phyloP scores from a whole-genome alignment of 2,329 filamentous ascomycete species.

The Trichoderma simmonsii region DNA sequence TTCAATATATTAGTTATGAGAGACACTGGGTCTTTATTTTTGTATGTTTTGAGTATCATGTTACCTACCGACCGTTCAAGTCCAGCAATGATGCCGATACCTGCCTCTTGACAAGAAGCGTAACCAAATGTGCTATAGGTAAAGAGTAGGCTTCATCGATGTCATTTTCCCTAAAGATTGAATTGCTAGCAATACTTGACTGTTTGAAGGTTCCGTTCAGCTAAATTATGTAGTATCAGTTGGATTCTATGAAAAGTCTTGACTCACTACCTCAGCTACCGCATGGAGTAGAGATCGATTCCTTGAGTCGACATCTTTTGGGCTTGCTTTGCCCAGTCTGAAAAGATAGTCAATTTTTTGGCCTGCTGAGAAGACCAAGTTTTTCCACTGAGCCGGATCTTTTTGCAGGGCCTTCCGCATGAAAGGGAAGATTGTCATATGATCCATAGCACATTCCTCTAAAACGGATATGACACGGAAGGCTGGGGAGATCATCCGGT shows the following conservation, averaged over 20 bases:
- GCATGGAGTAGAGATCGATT: neutral
- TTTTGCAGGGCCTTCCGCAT: too few species aligned
- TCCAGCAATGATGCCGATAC: neutral
- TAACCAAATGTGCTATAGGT: neutral
- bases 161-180: too few species aligned
- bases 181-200: too few species aligned
- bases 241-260: fast-evolving
- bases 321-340: neutral
- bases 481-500: neutral
- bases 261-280: neutral
- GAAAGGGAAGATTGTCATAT: too few species aligned
- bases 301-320: neutral
- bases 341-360: neutral
- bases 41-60: neutral
- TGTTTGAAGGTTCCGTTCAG: too few species aligned
- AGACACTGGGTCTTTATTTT: neutral
- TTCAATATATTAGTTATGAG: neutral
- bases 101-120: neutral
- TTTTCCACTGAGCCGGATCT: neutral
- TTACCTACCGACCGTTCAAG: neutral
- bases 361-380: neutral
- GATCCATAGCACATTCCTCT: too few species aligned
- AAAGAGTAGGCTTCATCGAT: neutral
- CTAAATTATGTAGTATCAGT: neutral
- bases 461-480: neutral